phyloP scores from a whole-genome alignment of 2,329 filamentous ascomycete species.

The Hymenoscyphus infarciens region DNA sequence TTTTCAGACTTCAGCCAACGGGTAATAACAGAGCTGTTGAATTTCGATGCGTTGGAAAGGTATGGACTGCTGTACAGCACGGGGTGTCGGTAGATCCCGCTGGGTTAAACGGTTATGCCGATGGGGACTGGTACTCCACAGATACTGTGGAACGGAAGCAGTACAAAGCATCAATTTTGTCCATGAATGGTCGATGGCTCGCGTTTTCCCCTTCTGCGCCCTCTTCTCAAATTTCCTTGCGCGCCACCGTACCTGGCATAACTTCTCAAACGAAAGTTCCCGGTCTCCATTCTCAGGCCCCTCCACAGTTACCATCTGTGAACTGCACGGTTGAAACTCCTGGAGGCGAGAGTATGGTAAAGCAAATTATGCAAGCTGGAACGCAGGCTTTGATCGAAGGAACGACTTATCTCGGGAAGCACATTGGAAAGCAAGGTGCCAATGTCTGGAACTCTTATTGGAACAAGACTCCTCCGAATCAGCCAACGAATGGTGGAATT shows the following conservation, averaged over 20 bases:
- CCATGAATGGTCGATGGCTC: slow-evolving; percentile 70
- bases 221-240: slow-evolving; percentile 65
- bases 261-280: slow-evolving; percentile 50
- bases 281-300: slow-evolving; percentile 56
- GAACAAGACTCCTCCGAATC: slow-evolving; percentile 52
- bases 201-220: slow-evolving; percentile 71
- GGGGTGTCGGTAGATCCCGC: slow-evolving; percentile 41
- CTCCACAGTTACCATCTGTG: slow-evolving; percentile 64
- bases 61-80: slow-evolving; percentile 84
- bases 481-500: slow-evolving; percentile 42
- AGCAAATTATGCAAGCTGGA: slow-evolving; percentile 73
- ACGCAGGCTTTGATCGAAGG: slow-evolving; percentile 75
- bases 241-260: slow-evolving; percentile 60
- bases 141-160: slow-evolving; percentile 38
- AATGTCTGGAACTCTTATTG: slow-evolving; percentile 80
- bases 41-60: slow-evolving; percentile 70
- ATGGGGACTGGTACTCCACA: slow-evolving; percentile 38
- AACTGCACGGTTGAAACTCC: slow-evolving; percentile 71
- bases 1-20: slow-evolving; percentile 59
- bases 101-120: slow-evolving; percentile 20
- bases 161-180: slow-evolving; percentile 61
- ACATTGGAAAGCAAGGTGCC: slow-evolving; percentile 71
- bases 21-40: slow-evolving; percentile 20
- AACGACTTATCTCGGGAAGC: slow-evolving; percentile 72
- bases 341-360: slow-evolving; percentile 66